A percentile compares a stretch with the other conserved stretches of the same genome.
Evolutionary conservation across 2,329 filamentous ascomycete genomes (phyloP).

Genomic region (Zymoseptoria ardabiliae): DNA sequence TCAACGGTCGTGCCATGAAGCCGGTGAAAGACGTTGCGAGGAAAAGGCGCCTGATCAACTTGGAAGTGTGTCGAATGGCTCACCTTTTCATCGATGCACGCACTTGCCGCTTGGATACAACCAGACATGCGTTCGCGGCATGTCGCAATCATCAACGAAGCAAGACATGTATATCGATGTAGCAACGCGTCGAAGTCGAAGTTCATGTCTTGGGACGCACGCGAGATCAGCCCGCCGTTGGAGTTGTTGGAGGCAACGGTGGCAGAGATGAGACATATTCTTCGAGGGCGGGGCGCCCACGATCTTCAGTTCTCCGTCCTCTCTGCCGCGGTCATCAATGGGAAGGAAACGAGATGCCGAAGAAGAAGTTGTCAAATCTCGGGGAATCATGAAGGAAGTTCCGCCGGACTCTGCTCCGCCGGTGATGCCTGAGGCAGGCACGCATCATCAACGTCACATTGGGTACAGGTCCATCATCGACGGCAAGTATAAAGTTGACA

Average conservation of each 20-base stretch:
- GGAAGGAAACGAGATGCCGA: neutral
- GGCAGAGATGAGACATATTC: neutral
- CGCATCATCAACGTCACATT: neutral
- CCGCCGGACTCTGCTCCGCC: too few relatives aligned
- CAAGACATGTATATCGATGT: neutral
- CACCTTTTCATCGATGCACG: neutral
- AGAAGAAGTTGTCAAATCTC: neutral
- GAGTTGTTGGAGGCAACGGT: neutral
- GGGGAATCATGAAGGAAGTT: neutral
- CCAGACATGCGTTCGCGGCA: neutral
- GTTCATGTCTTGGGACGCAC: neutral
- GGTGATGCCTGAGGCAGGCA: neutral
- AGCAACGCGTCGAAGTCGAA: neutral
- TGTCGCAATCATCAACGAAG: neutral
- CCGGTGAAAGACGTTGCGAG: conserved; percentile 8
- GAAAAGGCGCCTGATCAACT: neutral
- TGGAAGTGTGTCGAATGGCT: neutral
- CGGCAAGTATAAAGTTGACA: too few relatives aligned
- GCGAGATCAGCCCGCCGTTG: neutral
- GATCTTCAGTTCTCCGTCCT: neutral
- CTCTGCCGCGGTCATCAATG: neutral
- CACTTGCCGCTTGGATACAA: neutral
- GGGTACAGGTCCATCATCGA: too few relatives aligned
- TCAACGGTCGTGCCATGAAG: conserved; percentile 1
- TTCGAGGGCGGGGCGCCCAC: too few relatives aligned